Base-by-base conservation (phyloP, 768 basidiomycete genomes). In the Pulveroboletus sp. region DNA sequence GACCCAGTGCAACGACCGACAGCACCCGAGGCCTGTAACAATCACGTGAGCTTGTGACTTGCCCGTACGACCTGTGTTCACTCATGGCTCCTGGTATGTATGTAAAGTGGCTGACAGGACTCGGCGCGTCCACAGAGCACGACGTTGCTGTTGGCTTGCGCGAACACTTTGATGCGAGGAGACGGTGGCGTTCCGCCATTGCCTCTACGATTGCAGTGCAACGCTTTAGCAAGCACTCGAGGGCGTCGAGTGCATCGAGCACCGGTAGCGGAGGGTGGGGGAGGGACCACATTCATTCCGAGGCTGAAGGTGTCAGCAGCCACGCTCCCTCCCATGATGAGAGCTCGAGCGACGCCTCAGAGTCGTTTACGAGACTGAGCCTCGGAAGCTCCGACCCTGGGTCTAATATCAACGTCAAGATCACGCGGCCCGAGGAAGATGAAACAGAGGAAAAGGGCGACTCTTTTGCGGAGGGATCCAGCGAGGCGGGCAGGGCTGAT, bases 141-240 rank as follows among this genome's bases (percentile, higher is more conserved):
- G 92, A 97, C 58, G 76, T 96, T 37, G 74, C 71, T 14, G 64
- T 62, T 10, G 89, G 86, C 10, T 72, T 96, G 43, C 86, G 87
- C 30, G 85, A 90, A 30, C 81, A 93, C 72, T 94, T 95, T 69
- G 76, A 90, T 61, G 77, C 90, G 0, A 76, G 76, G 38, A 83
- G 81, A 2, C 76, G 76, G 35, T 93, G 91, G 92, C 77, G 80
- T 43, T 71, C 73, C 2, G 88, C 87, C 12, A 89, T 93, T 57
- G 62, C 67, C 44, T 70, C 73, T 36, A 71, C 78, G n/a, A 71
- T 73, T 15, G 73, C 73, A 17, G 8, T 75, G 30, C 52, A 69
- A 15, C 67, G 69, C 47, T 54, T 69, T 24, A 61, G 66, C 41
- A 66, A 42, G 37, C 56, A 51, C 30, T 56, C 69, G n/a, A 51